These are phyloP conservation scores for Tritrichomonas musculus DNA, from an alignment of 208 protist genomes.

Conservation along the genomic window DNA sequence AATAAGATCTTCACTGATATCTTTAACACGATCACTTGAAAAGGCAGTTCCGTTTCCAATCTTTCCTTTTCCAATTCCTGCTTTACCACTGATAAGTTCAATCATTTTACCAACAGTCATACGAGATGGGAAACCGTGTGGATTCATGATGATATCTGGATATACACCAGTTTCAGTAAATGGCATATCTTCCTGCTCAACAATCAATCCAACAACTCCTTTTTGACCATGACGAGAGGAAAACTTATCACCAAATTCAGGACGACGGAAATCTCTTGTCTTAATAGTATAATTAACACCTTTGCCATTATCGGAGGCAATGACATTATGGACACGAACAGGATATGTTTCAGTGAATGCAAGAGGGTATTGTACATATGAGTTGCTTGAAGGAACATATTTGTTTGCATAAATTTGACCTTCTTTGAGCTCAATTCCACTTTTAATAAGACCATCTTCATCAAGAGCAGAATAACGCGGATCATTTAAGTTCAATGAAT, in stretches of 20 bases:
- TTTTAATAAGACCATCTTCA: neutral
- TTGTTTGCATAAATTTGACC: neutral
- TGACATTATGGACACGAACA: conserved; percentile 35
- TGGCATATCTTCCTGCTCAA: conserved; percentile 94
- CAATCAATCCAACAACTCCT: conserved; percentile 94
- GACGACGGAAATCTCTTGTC: conserved; percentile 74
- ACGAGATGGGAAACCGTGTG: conserved; percentile 98
- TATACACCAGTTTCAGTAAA: conserved; percentile 89
- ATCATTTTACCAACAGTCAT: conserved; percentile 99
- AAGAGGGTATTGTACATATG: neutral
- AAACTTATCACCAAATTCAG: conserved; percentile 96
- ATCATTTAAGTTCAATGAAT: no score
- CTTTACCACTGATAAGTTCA: conserved; percentile 95
- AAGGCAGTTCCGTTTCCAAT: conserved; percentile 90
- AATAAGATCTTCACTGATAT: conserved; percentile 73
- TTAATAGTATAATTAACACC: conserved; percentile 75
- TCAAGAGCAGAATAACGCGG: neutral
- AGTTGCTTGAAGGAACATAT: neutral
- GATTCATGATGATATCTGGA: conserved; percentile 99
- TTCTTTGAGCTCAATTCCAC: neutral
- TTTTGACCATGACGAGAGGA: conserved; percentile 98
- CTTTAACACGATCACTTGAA: conserved; percentile 77
- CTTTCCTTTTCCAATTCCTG: conserved; percentile 62
- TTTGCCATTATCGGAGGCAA: conserved; percentile 40
- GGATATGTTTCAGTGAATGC: neutral